Conservation (phyloP, 2,329 filamentous ascomycete genomes). For the Ceratocystis cubensis region DNA sequence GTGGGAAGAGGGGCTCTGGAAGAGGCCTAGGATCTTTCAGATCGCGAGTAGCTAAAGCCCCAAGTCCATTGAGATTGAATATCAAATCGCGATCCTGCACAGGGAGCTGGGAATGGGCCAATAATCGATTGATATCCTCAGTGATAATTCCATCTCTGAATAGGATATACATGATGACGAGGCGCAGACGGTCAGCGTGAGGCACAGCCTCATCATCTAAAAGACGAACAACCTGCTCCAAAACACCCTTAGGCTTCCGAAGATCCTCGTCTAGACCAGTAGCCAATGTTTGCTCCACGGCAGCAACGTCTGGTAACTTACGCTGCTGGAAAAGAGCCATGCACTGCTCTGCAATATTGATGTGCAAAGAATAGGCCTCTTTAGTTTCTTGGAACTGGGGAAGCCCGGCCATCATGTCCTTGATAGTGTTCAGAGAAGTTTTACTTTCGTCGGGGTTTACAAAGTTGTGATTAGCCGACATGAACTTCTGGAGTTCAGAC, state of each 20-base stretch:
- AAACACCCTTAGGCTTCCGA: constrained; percentile 77
- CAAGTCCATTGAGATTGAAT: constrained; percentile 67
- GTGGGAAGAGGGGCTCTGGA: constrained; percentile 55
- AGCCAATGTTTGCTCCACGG: constrained; percentile 78
- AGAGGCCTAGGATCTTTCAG: constrained; percentile 66
- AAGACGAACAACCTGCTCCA: constrained; percentile 74
- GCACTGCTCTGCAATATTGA: constrained; percentile 93
- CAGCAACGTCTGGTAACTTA: constrained; percentile 77
- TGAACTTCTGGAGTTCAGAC: constrained; percentile 83
- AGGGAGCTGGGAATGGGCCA: constrained; percentile 70
- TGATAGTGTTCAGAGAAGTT: constrained; percentile 76
- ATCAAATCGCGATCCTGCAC: constrained; percentile 60
- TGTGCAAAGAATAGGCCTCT: constrained; percentile 82
- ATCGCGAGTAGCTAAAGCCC: constrained; percentile 53
- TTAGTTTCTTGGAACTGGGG: constrained; percentile 95
- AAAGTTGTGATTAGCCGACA: constrained; percentile 84
- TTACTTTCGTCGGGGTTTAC: constrained; percentile 58
- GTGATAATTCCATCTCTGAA: constrained; percentile 74
- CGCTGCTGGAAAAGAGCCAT: constrained; percentile 83
- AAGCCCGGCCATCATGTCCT: constrained; percentile 90
- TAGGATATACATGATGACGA: constrained; percentile 74
- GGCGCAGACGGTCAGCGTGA: constrained; percentile 62
- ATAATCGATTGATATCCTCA: constrained; percentile 72
- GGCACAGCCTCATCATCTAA: constrained; percentile 70
- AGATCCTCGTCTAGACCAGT: constrained; percentile 90